Evolutionary conservation across 371 early-diverging fungal species (phyloP), one percentile per base, ranked within the genome.

Genomic region (Cokeromyces recurvatus): DNA sequence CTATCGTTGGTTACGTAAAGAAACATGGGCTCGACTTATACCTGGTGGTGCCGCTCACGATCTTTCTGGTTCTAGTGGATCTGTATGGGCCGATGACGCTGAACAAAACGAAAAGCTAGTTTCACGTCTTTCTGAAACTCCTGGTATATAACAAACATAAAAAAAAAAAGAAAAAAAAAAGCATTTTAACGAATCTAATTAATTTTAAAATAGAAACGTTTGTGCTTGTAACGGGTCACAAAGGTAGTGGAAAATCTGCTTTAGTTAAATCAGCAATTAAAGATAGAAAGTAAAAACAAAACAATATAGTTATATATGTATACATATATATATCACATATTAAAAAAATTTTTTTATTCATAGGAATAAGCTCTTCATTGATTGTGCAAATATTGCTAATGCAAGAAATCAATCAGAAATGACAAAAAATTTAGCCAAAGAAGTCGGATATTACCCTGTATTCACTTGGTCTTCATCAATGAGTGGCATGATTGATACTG

Each of bases 361-460:
- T 47, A 78, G 79, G 22, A 62, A 88, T 70, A 86, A 85, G 55
- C 46, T 96, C 10, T 65, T 79, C 16, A 87, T 96, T 43, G 79
- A 92, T 43, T 86, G 89, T 51, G 87, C 87, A 47, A 82, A 79
- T 32, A 63, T 96, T 37, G 86, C 79, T 4, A 81, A 80, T 42
- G 69, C 87, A 11, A 80, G 84, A 27, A 86, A 85, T 54, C 83
- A 86, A 48, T 67, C 78, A 17, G 89, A 86, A 43, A 64, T 83
- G 60, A 74, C 89, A 35, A 73, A 67, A 17, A 64, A 51, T 7
- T 62, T 91, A 49, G 89, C 91, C 4, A 75, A 73, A 36, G 85
- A 89, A 62, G 71, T 90, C 2, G 91, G 89, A 1, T 90, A 89
- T 56, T 81, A 82, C 53, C 90, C 96, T 1, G 69, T 90, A 24